Conservation (phyloP, 495 filamentous ascomycete genomes). For the Aspergillus avenaceus region DNA sequence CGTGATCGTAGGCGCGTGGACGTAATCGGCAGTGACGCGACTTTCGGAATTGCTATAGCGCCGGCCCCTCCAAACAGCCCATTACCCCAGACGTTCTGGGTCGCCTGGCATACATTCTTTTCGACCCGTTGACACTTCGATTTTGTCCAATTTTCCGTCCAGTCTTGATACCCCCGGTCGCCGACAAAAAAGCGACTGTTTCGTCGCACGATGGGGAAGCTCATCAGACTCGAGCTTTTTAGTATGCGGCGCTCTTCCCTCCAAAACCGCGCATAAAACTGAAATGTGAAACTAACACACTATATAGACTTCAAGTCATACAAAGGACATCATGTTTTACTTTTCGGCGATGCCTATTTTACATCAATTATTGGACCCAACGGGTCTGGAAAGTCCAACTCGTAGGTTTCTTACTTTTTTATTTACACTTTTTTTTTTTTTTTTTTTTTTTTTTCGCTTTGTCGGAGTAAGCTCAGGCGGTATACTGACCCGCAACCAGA, state of each 20-base stretch:
- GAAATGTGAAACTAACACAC: constrained; percentile 22
- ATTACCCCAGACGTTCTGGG: constrained; percentile 1
- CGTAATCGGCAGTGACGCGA: constrained; percentile 14
- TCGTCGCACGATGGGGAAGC: constrained; percentile 68
- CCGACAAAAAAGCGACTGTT: constrained; percentile 26
- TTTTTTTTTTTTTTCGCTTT: too few relatives aligned
- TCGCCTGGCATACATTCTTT: not conserved
- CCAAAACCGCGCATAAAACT: constrained; percentile 1
- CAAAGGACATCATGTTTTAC: constrained; percentile 87
- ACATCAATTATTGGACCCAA: constrained; percentile 99
- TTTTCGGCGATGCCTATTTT: constrained; percentile 98
- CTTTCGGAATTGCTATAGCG: constrained; percentile 14
- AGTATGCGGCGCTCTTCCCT: constrained; percentile 53
- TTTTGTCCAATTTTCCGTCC: constrained; percentile 11
- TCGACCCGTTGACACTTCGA: constrained; percentile 6
- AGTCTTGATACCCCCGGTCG: constrained; percentile 24
- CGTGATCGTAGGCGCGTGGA: constrained; percentile 18
- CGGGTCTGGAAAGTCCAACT: constrained; percentile 99
- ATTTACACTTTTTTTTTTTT: not conserved
- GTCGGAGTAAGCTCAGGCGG: too few relatives aligned
- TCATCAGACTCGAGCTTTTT: constrained; percentile 89
- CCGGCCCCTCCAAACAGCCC: constrained; percentile 19
- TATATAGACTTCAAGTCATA: constrained; percentile 95
- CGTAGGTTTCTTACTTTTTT: constrained; percentile 53
- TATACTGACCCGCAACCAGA: too few relatives aligned